A percentile compares a stretch with the other conserved stretches of the same genome.
phyloP scores from a whole-genome alignment of 2,329 filamentous ascomycete genomes.

The Penicillium sp. region DNA sequence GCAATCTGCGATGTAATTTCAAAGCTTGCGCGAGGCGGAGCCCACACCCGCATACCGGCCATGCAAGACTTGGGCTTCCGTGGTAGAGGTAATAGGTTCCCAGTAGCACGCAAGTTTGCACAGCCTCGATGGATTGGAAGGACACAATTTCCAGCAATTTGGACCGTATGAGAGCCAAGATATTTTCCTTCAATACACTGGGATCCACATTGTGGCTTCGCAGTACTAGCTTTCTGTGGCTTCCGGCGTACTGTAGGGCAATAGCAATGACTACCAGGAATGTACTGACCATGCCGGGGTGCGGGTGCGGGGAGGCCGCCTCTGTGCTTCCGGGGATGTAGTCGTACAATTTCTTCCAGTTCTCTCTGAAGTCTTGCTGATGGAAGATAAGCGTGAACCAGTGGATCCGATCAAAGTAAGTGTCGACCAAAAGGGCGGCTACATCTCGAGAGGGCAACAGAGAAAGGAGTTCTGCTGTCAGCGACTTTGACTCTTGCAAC shows the following conservation, averaged over 20 bases:
- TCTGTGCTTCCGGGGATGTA: not conserved
- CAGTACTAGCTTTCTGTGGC: slow-evolving; percentile 10
- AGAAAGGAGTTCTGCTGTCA: slow-evolving; percentile 9
- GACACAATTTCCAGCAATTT: slow-evolving; percentile 28
- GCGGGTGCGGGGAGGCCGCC: not conserved
- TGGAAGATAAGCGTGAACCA: slow-evolving; percentile 45
- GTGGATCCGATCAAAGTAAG: slow-evolving; percentile 42
- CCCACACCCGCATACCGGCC: slow-evolving; percentile 42
- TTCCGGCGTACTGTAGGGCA: slow-evolving; percentile 23
- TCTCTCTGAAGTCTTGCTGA: slow-evolving; percentile 32
- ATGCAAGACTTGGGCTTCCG: slow-evolving; percentile 38
- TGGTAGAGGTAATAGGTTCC: slow-evolving; percentile 43
- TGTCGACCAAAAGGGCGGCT: slow-evolving; percentile 33
- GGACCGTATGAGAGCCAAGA: slow-evolving; percentile 15
- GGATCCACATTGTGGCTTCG: not conserved
- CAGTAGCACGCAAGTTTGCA: slow-evolving; percentile 38
- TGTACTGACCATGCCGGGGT: slow-evolving; percentile 17
- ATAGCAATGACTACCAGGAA: slow-evolving; percentile 28
- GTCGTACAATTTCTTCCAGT: slow-evolving; percentile 20
- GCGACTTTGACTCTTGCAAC: slow-evolving; percentile 1
- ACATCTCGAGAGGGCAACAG: slow-evolving; percentile 26
- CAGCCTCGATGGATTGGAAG: slow-evolving; percentile 29
- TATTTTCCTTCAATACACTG: slow-evolving; percentile 11
- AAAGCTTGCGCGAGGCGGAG: slow-evolving; percentile 40
- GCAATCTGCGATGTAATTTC: slow-evolving; percentile 30